Evolutionary conservation across 495 filamentous ascomycete genomes (phyloP).

Genomic region (Podospora bellae-mahoneyi): DNA sequence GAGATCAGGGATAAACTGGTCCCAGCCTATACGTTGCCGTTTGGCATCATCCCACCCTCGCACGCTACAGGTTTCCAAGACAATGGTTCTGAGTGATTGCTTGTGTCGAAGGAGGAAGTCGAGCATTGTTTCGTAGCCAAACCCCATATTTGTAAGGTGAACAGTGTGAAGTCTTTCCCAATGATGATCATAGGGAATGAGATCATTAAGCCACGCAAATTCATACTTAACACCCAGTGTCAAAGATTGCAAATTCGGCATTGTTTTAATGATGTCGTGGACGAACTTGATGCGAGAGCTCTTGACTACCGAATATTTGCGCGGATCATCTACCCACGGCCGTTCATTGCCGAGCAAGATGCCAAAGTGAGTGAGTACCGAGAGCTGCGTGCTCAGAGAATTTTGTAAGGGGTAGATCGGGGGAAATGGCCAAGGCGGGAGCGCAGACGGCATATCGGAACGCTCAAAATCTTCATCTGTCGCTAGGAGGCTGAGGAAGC

Average conservation of each 20-base stretch:
- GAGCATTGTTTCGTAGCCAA: not conserved
- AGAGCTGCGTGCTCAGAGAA: not conserved
- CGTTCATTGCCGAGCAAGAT: not conserved
- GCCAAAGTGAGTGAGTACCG: not conserved
- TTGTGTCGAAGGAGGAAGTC: not conserved
- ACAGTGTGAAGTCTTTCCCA: not conserved
- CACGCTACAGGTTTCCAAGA: not conserved
- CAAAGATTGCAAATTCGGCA: not conserved
- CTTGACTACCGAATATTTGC: not conserved
- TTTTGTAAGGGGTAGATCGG: not conserved
- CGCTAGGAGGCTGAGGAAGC: not conserved
- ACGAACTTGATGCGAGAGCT: not conserved
- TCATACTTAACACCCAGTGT: not conserved
- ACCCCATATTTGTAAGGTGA: not conserved
- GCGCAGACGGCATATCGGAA: too few relatives aligned
- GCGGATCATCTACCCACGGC: not conserved
- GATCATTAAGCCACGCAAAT: not conserved
- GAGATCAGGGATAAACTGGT: not conserved
- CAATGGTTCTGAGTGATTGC: not conserved
- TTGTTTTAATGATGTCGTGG: not conserved
- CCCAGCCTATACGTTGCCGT: not conserved
- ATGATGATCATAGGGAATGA: not conserved
- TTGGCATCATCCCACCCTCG: too few relatives aligned
- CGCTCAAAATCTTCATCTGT: not conserved
- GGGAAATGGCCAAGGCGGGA: not conserved